Evolutionary conservation across 1,284 basidiomycete species (phyloP), one percentile per base, ranked within the genome.

Genomic region (Ustilago crameri): DNA sequence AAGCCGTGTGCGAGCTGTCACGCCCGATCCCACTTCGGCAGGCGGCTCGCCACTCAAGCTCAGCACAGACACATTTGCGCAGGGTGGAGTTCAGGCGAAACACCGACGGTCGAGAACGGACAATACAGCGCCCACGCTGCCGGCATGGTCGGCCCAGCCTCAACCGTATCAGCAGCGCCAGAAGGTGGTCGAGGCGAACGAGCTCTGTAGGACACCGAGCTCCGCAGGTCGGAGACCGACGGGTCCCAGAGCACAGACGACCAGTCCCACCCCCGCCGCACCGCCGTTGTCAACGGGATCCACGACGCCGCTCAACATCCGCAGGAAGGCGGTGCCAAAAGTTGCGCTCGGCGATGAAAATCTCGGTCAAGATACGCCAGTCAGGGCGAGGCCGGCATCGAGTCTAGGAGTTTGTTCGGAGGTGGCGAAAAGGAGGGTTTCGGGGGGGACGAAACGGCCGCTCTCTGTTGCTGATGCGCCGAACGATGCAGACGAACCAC

Each of bases 161-260:
- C 63, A 55, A 18, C 35, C 60, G 5, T 49, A 60, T 9, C 63
- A 59, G 26, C 66, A 69, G 42, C 66, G 63, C 51, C 66, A 60
- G 12, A 60, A 69, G 27, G 46, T 60, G 47, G 55, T 55, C 9
- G 67, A 50, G 4, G 66, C 68, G 17, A 62, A 62, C 22, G 68
- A 71, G 22, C 62, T 66, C 37, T 53, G 37, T 23, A 37, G 68
- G 62, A 66, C 68, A 40, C 62, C 68, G 63, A 66, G 68, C 68
- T 71, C 68, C 62, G 54, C 57, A 20, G 59, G 62, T 49, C 61
- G 68, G 55, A 61, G 52, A 50, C 62, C 68, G 5, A 66, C 62
- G 62, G 62, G 63, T 71, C 68, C 68, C 32, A 61, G 63, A 52
- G 51, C 49, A 35, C 62, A 46, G 44, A 30, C 30, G 30, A 66